Base-by-base conservation (phyloP, 805 yeast species). In the Hanseniaspora mollemarum region DNA sequence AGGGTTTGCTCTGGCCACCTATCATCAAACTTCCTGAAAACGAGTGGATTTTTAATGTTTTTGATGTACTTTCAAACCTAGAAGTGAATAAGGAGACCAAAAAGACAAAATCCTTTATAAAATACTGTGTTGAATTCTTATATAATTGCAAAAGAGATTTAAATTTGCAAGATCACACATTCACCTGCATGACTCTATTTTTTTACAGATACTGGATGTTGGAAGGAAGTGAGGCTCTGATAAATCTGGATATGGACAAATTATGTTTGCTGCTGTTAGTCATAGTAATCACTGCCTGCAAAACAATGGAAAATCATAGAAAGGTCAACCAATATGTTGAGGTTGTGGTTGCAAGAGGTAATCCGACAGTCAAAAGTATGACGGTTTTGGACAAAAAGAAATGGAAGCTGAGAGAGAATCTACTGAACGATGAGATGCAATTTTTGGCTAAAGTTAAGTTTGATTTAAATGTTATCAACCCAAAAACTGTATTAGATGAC, bases 221-320 rank as follows among this genome's bases (percentile, higher is more conserved):
- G 4, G 60, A 59, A 53, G 63, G 61, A 6, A 48, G 35, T 15
- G 44, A 48, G 13, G 19, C 18, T 6, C 29, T 38, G 19, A 49
- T 65, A 25, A 66, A 67, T 24, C 52, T 56, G 5, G 56, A 56
- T n/a, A 35, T 60, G 4, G 54, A 59, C 2, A 63, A 62, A 12
- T 62, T 67, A 40, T 59, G 63, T 16, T 62, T 62, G 46, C 52
- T 65, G 10, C 58, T 68, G 3, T 65, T 63, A 49, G 63, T 65
- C 1, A 58, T 64, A 18, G 43, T 65, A n/a, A 67, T 64, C 8
- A 65, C 68, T 2, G 65, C 67, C 2, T 64, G 69, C 51, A 65
- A 65, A 54, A 54, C 62, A 7, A 59, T 63, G 55, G 69, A 65
- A 53, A 65, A 65, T 43, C 65, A 64, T 54, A 60, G 69, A 49